Evolutionary conservation across 2,329 filamentous ascomycete species (phyloP).

Genomic region (Pseudocercospora cruenta): DNA sequence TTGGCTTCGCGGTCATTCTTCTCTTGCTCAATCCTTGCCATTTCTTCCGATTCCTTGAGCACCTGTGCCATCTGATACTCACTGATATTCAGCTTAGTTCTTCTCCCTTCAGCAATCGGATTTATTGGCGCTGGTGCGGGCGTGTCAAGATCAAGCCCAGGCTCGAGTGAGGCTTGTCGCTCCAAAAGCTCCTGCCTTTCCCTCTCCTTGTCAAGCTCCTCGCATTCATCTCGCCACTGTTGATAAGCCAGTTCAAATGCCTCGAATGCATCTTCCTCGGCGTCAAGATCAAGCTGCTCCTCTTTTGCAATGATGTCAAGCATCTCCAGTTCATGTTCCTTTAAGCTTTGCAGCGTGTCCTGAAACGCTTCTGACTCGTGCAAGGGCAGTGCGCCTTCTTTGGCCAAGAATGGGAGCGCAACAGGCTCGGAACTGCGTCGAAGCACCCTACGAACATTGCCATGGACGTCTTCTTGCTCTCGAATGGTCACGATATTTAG

Average conservation of each 20-base stretch:
- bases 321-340: constrained; percentile 42
- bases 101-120: constrained; percentile 58
- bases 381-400: constrained; percentile 39
- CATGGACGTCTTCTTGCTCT: constrained; percentile 27
- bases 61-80: constrained; percentile 75
- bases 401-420: constrained; percentile 50
- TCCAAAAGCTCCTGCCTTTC: constrained; percentile 45
- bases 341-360: constrained; percentile 42
- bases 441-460: constrained; percentile 26
- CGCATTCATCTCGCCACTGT: constrained; percentile 47
- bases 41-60: constrained; percentile 72
- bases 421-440: constrained; percentile 47
- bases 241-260: constrained; percentile 46
- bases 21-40: constrained; percentile 70
- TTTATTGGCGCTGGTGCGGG: constrained; percentile 26
- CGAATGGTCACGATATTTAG: constrained; percentile 29
- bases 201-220: constrained; percentile 45
- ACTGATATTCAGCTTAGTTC: constrained; percentile 62
- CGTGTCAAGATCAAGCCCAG: constrained; percentile 52
- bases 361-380: constrained; percentile 46
- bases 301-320: constrained; percentile 34
- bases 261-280: constrained; percentile 32
- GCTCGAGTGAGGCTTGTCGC: constrained; percentile 40
- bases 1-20: constrained; percentile 55
- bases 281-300: constrained; percentile 34